Evolutionary conservation across 2,329 filamentous ascomycete genomes (phyloP).

Genomic region (Zalaria sp.): DNA sequence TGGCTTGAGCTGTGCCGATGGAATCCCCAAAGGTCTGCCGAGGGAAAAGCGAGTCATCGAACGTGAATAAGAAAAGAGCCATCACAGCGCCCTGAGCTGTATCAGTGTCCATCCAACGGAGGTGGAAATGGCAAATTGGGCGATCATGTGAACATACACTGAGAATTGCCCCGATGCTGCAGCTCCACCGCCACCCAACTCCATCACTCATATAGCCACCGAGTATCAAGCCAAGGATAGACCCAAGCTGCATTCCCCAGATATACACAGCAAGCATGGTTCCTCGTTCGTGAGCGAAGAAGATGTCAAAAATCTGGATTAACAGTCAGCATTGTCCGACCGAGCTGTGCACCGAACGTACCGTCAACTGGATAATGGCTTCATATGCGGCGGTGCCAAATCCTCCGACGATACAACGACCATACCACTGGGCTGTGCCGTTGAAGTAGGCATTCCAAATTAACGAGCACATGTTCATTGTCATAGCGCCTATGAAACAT

Average conservation of each 20-base stretch:
- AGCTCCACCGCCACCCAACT: no score
- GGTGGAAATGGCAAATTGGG: neutral
- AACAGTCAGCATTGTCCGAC: neutral
- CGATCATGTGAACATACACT: neutral
- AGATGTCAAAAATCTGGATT: neutral
- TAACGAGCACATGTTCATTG: no score
- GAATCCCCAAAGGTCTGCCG: no score
- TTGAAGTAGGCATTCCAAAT: neutral
- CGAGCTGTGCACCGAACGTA: neutral
- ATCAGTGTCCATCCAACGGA: neutral
- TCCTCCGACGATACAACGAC: neutral
- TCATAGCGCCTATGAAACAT: no score
- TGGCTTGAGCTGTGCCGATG: no score
- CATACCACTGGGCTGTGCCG: neutral
- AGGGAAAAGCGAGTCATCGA: neutral
- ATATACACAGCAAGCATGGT: neutral
- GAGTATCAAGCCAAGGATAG: neutral
- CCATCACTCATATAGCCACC: no score
- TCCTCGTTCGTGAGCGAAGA: neutral
- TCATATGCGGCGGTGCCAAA: neutral
- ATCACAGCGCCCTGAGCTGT: neutral
- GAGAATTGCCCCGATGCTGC: neutral
- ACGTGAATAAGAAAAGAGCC: neutral
- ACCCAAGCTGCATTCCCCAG: neutral
- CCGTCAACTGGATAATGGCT: neutral